phyloP scores from a whole-genome alignment of 2,329 filamentous ascomycete species.

The Massarina eburnea region DNA sequence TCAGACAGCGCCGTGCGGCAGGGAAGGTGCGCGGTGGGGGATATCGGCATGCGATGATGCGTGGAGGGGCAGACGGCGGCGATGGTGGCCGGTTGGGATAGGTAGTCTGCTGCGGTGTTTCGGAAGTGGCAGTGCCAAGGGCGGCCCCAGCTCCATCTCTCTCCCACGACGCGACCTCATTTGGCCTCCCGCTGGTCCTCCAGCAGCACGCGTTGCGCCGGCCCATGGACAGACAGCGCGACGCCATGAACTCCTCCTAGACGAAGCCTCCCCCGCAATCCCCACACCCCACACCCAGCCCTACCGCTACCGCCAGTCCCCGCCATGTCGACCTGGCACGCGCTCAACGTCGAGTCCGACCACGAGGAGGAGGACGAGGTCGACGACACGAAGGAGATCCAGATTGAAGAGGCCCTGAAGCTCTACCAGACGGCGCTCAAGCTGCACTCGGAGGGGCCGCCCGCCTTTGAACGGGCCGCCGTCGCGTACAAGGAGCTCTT shows the following conservation, averaged over 20 bases:
- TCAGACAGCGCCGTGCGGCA: constrained; percentile 28
- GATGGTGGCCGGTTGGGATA: constrained; percentile 1
- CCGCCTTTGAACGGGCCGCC: constrained; percentile 72
- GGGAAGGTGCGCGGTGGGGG: constrained; percentile 3
- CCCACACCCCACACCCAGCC: neutral
- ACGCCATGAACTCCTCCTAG: too few relatives aligned
- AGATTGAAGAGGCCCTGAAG: constrained; percentile 96
- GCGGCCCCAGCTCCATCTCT: neutral
- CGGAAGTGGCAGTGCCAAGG: constrained; percentile 9
- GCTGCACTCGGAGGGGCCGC: constrained; percentile 82
- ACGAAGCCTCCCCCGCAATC: neutral
- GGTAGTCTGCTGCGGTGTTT: constrained; percentile 5
- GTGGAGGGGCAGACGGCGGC: constrained; percentile 4
- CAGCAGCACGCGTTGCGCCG: too few relatives aligned
- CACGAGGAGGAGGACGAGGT: constrained; percentile 87
- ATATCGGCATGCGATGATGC: constrained; percentile 12
- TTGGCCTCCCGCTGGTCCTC: neutral
- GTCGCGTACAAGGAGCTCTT: constrained; percentile 85
- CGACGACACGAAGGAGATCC: constrained; percentile 93
- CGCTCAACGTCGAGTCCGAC: constrained; percentile 92
- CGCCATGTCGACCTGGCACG: constrained; percentile 65
- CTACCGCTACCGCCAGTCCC: neutral
- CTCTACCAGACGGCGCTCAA: constrained; percentile 90
- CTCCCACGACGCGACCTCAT: constrained; percentile 3
- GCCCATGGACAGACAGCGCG: too few relatives aligned